These are phyloP conservation scores for Periglandula ipomoeae DNA, from an alignment of 2,329 filamentous ascomycete genomes.

Conservation along the genomic window DNA sequence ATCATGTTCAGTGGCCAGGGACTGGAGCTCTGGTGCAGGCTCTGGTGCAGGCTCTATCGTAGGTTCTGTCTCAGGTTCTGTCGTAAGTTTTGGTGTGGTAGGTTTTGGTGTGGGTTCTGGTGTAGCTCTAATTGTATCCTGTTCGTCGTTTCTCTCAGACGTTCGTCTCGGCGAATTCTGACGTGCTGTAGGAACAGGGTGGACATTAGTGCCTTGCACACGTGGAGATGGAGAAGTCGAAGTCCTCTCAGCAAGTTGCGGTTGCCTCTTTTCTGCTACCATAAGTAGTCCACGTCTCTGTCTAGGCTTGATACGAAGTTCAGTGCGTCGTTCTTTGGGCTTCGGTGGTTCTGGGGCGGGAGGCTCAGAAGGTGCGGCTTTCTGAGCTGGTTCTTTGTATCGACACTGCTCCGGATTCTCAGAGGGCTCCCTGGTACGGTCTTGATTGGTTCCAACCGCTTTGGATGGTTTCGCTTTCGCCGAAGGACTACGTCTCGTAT, in stretches of 20 bases:
- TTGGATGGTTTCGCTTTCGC: not conserved
- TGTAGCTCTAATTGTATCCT: not conserved
- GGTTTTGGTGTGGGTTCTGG: no score
- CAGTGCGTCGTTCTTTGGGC: slow-evolving; percentile 26
- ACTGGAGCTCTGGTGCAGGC: not conserved
- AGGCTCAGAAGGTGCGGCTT: not conserved
- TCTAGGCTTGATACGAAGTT: slow-evolving; percentile 37
- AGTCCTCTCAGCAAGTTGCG: not conserved
- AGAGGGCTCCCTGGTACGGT: not conserved
- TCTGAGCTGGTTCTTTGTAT: not conserved
- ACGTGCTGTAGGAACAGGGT: not conserved
- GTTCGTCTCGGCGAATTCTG: not conserved
- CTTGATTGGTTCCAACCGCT: not conserved
- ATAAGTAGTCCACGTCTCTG: slow-evolving; percentile 40
- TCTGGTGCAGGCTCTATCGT: not conserved
- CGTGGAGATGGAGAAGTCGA: not conserved
- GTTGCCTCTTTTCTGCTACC: slow-evolving; percentile 26
- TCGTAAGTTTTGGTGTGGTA: no score
- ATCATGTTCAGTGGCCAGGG: not conserved
- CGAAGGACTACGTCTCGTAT: no score
- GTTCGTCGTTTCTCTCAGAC: not conserved
- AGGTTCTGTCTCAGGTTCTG: no score
- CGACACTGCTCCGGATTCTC: not conserved
- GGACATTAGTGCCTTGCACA: not conserved
- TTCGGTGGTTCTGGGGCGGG: not conserved